Conservation (phyloP, 805 yeast genomes). For the Lipomyces spencermartinsiae region DNA sequence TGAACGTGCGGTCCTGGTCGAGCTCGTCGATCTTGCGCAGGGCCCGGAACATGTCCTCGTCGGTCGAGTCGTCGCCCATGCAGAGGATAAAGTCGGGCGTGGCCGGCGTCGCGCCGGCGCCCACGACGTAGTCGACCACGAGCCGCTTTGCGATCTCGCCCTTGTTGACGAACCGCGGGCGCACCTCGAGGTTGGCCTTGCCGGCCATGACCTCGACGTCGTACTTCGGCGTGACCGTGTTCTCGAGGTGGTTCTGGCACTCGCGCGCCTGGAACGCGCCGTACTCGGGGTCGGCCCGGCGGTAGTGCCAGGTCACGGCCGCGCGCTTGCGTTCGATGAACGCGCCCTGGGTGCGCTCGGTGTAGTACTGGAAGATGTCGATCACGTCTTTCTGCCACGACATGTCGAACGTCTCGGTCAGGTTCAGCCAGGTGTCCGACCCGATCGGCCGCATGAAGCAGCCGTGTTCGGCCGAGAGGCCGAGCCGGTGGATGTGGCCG, state of each 20-base stretch:
- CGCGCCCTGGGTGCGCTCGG: conserved; percentile 91
- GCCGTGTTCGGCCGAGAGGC: conserved; percentile 96
- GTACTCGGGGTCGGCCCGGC: conserved; percentile 91
- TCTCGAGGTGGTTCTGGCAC: conserved; percentile 67
- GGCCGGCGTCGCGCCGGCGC: neutral
- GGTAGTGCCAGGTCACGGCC: conserved; percentile 97
- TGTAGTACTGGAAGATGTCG: conserved; percentile 71
- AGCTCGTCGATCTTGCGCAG: conserved; percentile 64
- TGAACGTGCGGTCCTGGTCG: conserved; percentile 50
- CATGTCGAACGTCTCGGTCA: conserved; percentile 86
- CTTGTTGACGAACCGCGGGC: conserved; percentile 92
- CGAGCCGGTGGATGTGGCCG: conserved; percentile 70
- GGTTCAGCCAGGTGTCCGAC: conserved; percentile 74
- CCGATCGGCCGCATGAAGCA: conserved; percentile 82
- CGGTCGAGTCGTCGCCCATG: conserved; percentile 95
- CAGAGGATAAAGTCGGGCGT: conserved; percentile 86
- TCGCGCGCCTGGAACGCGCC: conserved; percentile 86
- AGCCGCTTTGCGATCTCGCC: conserved; percentile 92
- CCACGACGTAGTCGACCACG: conserved; percentile 55
- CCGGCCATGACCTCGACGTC: conserved; percentile 97
- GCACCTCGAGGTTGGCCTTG: conserved; percentile 95
- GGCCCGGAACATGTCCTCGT: conserved; percentile 94
- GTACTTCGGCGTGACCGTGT: conserved; percentile 64
- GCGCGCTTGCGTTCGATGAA: conserved; percentile 86
- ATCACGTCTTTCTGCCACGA: conserved; percentile 89